Evolutionary conservation across 2,329 filamentous ascomycete genomes (phyloP), one percentile per base, ranked within the genome.

Genomic region (Juglanconis sp.): DNA sequence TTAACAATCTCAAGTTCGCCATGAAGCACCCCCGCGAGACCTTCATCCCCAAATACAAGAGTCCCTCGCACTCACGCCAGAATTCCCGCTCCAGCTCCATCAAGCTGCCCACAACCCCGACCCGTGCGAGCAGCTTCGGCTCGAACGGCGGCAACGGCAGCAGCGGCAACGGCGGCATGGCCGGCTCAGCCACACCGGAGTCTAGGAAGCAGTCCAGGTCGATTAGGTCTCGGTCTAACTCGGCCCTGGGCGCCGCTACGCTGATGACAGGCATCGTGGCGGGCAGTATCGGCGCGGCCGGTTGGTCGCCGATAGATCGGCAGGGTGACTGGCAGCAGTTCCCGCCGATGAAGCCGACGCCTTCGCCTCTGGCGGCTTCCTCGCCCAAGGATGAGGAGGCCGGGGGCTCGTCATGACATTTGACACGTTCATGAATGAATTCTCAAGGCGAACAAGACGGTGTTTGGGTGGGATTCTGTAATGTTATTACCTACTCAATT

Each of bases 211-310:
- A 89, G 55, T 90, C 88, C 54, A 81, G 87, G 65, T 90, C 87
- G 48, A 88, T 79, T 67, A 49, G 61, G 34, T 87, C 86, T 59
- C 77, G 87, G 60, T 85, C 83, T 46, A 88, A 88, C 72, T 92
- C 89, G 34, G 88, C 88, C 1, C 80, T 93, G 10, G 89, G 87
- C 10, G 88, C 89, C 2, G 87, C 89, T 1, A 87, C 87, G 7
- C 89, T 92, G 63, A 92, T 92, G 90, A 88, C 90, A n/a, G 90
- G 90, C 63, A 88, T 93, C 60, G 85, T 93, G 53, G 90, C 89
- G 8, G 90, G 89, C 48, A 88, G 87, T 68, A 84, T 93, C 38
- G 61, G 61, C 13, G 89, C 86, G 38, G 89, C 87, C 13, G 88
- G 87, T 35, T 93, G 89, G 89, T 90, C 88, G 52, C 90, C 90